These are phyloP conservation scores for Peniophora sp. DNA, from an alignment of 1,284 basidiomycete species.

Conservation along the genomic window DNA sequence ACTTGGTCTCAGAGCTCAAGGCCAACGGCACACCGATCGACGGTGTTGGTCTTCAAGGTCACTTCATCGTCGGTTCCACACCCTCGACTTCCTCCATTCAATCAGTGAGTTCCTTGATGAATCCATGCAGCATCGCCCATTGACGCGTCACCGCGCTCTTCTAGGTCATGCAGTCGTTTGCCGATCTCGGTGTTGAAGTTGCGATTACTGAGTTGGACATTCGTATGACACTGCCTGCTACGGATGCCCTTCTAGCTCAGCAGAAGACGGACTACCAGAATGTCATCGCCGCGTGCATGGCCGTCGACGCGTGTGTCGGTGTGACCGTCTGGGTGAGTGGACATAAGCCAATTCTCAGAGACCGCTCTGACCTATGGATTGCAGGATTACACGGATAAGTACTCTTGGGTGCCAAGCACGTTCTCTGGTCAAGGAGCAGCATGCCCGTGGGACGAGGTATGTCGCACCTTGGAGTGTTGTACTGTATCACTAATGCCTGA, in stretches of 20 bases:
- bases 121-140: too few relatives aligned
- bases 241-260: slow-evolving; percentile 34
- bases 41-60: slow-evolving; percentile 41
- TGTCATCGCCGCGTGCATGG: slow-evolving; percentile 36
- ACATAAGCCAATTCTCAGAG: too few relatives aligned
- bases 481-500: background rate
- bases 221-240: slow-evolving; percentile 43
- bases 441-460: slow-evolving; percentile 15
- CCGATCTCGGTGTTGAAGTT: slow-evolving; percentile 43
- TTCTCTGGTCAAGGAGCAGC: slow-evolving; percentile 15
- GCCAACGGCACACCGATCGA: slow-evolving; percentile 35
- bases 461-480: background rate
- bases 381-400: slow-evolving; percentile 5
- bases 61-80: slow-evolving; percentile 42
- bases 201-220: slow-evolving; percentile 51
- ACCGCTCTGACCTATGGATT: background rate
- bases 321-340: slow-evolving; percentile 35
- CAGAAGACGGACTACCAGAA: slow-evolving; percentile 41
- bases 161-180: slow-evolving; percentile 31
- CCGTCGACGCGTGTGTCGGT: slow-evolving; percentile 34
- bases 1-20: slow-evolving; percentile 35
- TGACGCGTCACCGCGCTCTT: too few relatives aligned
- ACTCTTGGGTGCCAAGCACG: slow-evolving; percentile 16
- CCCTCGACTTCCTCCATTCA: slow-evolving; percentile 28
- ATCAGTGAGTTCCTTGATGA: slow-evolving; percentile 10